Base-by-base conservation (phyloP, 148 eudicot genomes). In the Heliamphora exappendiculata region DNA sequence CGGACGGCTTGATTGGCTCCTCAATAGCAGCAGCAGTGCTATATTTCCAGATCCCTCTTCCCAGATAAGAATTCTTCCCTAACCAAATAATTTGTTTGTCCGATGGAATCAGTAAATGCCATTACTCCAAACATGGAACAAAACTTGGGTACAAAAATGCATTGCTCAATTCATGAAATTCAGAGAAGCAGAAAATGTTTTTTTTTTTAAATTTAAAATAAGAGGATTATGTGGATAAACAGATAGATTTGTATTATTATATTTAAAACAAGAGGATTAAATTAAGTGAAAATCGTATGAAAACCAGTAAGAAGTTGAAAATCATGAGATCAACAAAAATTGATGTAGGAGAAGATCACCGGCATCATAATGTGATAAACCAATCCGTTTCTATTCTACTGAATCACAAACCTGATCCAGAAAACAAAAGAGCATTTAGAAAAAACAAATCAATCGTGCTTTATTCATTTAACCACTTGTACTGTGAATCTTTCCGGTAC, bases 1-100 rank as follows among this genome's bases (percentile, higher is more conserved):
- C 89, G 10, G 90, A 77, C 22, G 93, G 87, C 45, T 70, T 75
- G 62, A 89, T 87, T 36, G 86, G 86, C 20, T 85, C 86, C 78
- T 87, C 90, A 49, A 42, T 28, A 24, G 80, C 81, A 65, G 90
- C 85, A 75, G 87, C 81, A 29, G 88, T 87, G 80, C 87, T 85
- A 77, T 84, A 87, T 36, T 51, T 79, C 11, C 82, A 74, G 42
- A 79, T 44, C 49, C 73, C 86, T 66, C 81, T 77, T 73, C 81
- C 73, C 73, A 70, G 77, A 31, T 20, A 44, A 67, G 70, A 33
- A 72, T n/a, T 81, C 76, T 82, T 82, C 42, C 86, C 91, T 88
- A 47, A 44, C 74, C 10, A 57, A 75, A 71, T 60, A n/a, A 59
- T 29, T 19, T 31, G 19, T 13, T 14, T 24, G 24, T n/a, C 26